A percentile compares a stretch with the other conserved stretches of the same genome.
These are phyloP conservation scores for Boletales sp. DNA, from an alignment of 768 basidiomycete species.

Conservation along the genomic window DNA sequence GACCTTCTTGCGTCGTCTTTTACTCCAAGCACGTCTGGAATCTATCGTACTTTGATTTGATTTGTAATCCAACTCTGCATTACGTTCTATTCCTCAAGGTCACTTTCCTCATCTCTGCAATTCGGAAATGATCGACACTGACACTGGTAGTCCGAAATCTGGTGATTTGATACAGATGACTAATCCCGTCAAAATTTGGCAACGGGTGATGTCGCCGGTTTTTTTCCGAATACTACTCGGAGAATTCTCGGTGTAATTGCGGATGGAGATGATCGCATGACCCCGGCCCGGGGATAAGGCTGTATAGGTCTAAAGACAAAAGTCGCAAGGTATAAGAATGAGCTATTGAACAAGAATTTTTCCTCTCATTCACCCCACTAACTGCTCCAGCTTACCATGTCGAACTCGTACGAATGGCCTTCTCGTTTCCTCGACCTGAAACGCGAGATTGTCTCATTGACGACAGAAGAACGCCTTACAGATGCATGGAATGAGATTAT, in stretches of 20 bases:
- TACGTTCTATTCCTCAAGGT: not conserved
- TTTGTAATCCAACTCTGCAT: slow-evolving; percentile 17
- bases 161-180: too few species aligned
- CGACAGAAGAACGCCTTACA: slow-evolving; percentile 46
- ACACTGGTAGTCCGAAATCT: not conserved
- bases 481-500: slow-evolving; percentile 59
- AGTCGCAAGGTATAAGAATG: slow-evolving; percentile 11
- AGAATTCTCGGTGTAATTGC: slow-evolving; percentile 8
- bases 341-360: not conserved
- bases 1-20: not conserved
- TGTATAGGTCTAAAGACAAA: too few species aligned
- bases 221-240: not conserved
- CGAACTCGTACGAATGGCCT: slow-evolving; percentile 12
- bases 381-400: slow-evolving; percentile 8
- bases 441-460: slow-evolving; percentile 47
- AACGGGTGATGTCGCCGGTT: not conserved
- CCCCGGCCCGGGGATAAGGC: too few species aligned
- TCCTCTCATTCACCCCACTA: not conserved
- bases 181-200: not conserved
- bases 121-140: too few species aligned
- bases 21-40: slow-evolving; percentile 1
- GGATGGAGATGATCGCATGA: not conserved
- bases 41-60: slow-evolving; percentile 16
- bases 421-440: slow-evolving; percentile 57
- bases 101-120: not conserved